Base-by-base conservation (phyloP, 2,329 filamentous ascomycete species). In the Teratosphaeria epicoccoides region DNA sequence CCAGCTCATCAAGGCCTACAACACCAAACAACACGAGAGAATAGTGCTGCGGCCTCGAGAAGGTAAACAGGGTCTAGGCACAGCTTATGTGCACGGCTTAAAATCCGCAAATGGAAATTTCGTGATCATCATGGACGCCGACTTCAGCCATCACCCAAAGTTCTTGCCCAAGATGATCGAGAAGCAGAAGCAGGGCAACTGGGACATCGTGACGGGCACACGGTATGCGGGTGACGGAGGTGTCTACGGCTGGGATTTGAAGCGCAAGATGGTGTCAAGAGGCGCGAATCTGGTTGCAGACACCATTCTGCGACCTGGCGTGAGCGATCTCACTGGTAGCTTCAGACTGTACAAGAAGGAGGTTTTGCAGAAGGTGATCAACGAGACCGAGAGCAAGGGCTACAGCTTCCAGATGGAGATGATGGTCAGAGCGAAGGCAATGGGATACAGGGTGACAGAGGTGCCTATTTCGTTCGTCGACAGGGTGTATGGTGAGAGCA, bases 371-470 rank as follows among this genome's bases (percentile, higher is more conserved):
- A 90, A 88, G 76, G 88, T 95, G 53, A 96, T 98, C 63, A 76
- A 79, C 65, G 88, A 80, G 71, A 96, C 89, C 7, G 85, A 96
- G 77, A 93, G 88, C 68, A 95, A 97, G 75, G 93, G 93, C 2
- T 98, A 97, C 70, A 91, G 87, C 40, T 98, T 98, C 78, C 93
- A 98, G 81, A 98, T 98, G 93, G 91, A 96, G 78, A 86, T 98
- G 83, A 97, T 96, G 84, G 91, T 97, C 7, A 80, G 90, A 56
- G 93, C 93, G 28, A 96, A 96, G 81, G 87, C 86, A 14, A 90
- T 96, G 87, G 91, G 93, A 1, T 95, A 82, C 74, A 87, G 84
- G 33, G 91, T 98, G 26, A 88, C 87, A 14, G 93, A 98, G 77
- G 91, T 95, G 55, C 93, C 93, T 11, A 98, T 98, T 61, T 87